Conservation (phyloP, 2,329 filamentous ascomycete species). For the Dothideomycetes sp. region DNA sequence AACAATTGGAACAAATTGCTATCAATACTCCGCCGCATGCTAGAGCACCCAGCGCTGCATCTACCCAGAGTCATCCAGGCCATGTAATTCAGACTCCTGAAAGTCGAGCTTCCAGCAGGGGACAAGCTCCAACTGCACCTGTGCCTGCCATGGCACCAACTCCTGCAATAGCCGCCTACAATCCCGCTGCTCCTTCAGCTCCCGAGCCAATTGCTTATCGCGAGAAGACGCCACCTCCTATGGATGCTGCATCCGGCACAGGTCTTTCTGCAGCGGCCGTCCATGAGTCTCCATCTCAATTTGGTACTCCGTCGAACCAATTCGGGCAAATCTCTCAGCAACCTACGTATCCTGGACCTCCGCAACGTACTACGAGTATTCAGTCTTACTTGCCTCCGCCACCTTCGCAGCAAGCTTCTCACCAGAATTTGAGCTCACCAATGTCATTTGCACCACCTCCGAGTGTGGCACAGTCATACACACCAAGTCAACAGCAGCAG, state of each 20-base stretch:
- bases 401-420: conserved; percentile 15
- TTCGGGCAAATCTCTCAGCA: conserved; percentile 3
- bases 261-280: conserved; percentile 32
- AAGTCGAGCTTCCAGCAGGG: conserved; percentile 1
- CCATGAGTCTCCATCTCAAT: conserved; percentile 27
- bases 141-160: conserved; percentile 17
- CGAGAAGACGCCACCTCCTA: conserved; percentile 70
- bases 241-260: conserved; percentile 49
- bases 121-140: conserved; percentile 15
- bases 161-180: conserved; percentile 49
- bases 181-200: conserved; percentile 67
- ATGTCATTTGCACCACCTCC: conserved; percentile 15
- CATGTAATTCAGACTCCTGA: conserved; percentile 22
- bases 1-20: conserved; percentile 62
- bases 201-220: conserved; percentile 63
- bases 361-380: conserved; percentile 22
- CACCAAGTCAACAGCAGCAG: conserved; percentile 17
- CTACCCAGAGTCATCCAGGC: conserved; percentile 26
- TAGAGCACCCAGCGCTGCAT: conserved; percentile 29
- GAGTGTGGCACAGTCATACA: conserved; percentile 18
- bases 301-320: conserved; percentile 17
- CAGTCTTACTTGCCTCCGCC: conserved; percentile 27
- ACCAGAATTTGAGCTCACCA: conserved; percentile 12
- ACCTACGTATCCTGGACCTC: conserved; percentile 30
- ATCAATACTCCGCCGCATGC: conserved; percentile 50